A percentile compares a stretch with the other conserved stretches of the same genome.
Conservation (phyloP, 306 rosid genomes). For the Cicer pinnatifidum region DNA sequence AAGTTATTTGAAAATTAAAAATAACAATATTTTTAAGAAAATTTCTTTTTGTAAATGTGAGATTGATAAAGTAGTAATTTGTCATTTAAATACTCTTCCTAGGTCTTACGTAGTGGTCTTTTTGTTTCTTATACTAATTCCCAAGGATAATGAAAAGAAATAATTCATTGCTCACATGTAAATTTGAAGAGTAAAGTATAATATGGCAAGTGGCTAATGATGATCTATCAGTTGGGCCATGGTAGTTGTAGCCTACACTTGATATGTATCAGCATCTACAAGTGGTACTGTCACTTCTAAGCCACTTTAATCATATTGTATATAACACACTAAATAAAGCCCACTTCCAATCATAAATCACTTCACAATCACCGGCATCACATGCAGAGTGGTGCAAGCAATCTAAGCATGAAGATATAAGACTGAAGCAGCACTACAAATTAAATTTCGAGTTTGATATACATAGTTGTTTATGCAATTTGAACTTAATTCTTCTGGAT, state of each 20-base stretch:
- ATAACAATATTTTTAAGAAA: too few species aligned
- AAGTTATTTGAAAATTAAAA: too few species aligned
- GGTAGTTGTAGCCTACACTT: slow-evolving; percentile 60
- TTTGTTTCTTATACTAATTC: too few species aligned
- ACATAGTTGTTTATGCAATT: slow-evolving; percentile 42
- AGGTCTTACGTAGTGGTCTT: too few species aligned
- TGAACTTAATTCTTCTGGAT: slow-evolving; percentile 28
- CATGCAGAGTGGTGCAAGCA: too few species aligned
- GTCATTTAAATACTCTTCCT: too few species aligned
- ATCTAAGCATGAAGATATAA: background rate
- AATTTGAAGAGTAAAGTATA: background rate
- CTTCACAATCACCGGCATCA: background rate
- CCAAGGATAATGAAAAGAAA: too few species aligned
- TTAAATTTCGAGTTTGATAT: slow-evolving; percentile 33
- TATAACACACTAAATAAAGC: slow-evolving; percentile 39
- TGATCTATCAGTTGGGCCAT: slow-evolving; percentile 63
- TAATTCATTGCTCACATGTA: too few species aligned
- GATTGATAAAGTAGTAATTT: too few species aligned
- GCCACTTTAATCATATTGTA: slow-evolving; percentile 41
- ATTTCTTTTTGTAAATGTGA: too few species aligned
- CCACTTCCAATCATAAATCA: slow-evolving; percentile 29
- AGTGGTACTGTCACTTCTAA: slow-evolving; percentile 58
- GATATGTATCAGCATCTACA: slow-evolving; percentile 42
- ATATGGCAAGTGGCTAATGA: slow-evolving; percentile 46
- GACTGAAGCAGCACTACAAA: slow-evolving; percentile 18